Evolutionary conservation across 2,329 filamentous ascomycete species (phyloP).

Genomic region (Curvularia hawaiiensis): DNA sequence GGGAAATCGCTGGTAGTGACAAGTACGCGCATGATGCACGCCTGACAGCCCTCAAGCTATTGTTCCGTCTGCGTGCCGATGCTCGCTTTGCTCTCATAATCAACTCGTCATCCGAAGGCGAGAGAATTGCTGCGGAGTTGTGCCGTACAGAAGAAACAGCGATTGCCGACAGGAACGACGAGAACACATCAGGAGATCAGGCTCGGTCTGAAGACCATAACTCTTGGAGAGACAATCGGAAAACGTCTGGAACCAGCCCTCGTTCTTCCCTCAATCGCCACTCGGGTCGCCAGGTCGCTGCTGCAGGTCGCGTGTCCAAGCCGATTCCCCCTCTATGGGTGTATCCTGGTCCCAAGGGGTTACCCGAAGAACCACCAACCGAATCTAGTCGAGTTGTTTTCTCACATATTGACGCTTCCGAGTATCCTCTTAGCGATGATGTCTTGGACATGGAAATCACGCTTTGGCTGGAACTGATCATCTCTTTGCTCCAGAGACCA

Average conservation of each 20-base stretch:
- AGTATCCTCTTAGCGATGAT: constrained; percentile 41
- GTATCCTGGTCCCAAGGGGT: constrained; percentile 58
- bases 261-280: constrained; percentile 42
- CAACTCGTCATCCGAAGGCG: constrained; percentile 71
- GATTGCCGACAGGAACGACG: constrained; percentile 52
- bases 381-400: constrained; percentile 58
- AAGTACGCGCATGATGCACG: constrained; percentile 45
- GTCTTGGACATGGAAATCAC: constrained; percentile 56
- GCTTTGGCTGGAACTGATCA: constrained; percentile 76
- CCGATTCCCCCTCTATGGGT: constrained; percentile 59
- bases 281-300: constrained; percentile 29
- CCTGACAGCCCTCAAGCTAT: constrained; percentile 47
- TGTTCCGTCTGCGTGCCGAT: constrained; percentile 84
- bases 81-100: constrained; percentile 78
- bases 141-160: constrained; percentile 65
- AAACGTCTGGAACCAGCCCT: constrained; percentile 36
- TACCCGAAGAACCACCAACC: constrained; percentile 59
- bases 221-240: constrained; percentile 42
- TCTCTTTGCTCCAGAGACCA: constrained; percentile 74
- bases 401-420: constrained; percentile 51
- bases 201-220: constrained; percentile 34
- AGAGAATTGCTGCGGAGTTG: constrained; percentile 72
- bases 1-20: constrained; percentile 40
- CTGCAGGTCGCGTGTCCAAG: constrained; percentile 37
- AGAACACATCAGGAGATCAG: constrained; percentile 32